Evolutionary conservation across 192 early-diverging fungal species (phyloP).

Genomic region (Linnemannia exigua): DNA sequence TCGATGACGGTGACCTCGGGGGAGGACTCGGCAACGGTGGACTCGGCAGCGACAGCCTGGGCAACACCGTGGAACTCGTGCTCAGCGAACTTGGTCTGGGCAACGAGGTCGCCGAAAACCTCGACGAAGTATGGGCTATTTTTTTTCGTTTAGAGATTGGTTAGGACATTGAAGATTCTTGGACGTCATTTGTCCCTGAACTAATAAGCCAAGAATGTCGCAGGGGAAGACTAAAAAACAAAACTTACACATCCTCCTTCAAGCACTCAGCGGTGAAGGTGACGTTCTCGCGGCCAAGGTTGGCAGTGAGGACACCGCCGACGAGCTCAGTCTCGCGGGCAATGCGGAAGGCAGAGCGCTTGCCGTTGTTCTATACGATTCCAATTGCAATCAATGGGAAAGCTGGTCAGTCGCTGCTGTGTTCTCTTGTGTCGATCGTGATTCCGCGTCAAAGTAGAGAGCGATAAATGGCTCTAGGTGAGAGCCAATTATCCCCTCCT

Average conservation of each 20-base stretch:
- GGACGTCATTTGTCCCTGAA: background rate
- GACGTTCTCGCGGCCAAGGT: conserved; percentile 87
- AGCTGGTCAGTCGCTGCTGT: background rate
- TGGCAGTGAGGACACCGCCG: conserved; percentile 87
- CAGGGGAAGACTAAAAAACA: background rate
- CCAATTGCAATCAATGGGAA: background rate
- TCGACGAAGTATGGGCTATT: conserved; percentile 83
- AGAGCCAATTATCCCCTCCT: background rate
- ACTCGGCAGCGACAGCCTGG: conserved; percentile 74
- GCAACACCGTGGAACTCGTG: conserved; percentile 89
- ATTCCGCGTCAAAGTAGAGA: background rate
- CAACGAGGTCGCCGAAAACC: conserved; percentile 82
- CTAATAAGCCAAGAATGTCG: background rate
- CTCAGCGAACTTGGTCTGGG: conserved; percentile 83
- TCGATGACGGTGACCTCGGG: conserved; percentile 80
- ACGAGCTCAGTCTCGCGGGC: conserved; percentile 93
- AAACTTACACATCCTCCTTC: conserved; percentile 85
- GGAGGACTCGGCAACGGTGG: conserved; percentile 71
- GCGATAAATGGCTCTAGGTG: background rate
- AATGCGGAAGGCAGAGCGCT: conserved; percentile 87
- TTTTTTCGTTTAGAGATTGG: background rate
- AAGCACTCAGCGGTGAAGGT: conserved; percentile 93
- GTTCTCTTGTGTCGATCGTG: background rate
- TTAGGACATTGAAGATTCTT: background rate
- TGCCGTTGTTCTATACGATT: conserved; percentile 76